phyloP scores from a whole-genome alignment of 371 early-diverging fungal genomes.

The Mortierella sp. region DNA sequence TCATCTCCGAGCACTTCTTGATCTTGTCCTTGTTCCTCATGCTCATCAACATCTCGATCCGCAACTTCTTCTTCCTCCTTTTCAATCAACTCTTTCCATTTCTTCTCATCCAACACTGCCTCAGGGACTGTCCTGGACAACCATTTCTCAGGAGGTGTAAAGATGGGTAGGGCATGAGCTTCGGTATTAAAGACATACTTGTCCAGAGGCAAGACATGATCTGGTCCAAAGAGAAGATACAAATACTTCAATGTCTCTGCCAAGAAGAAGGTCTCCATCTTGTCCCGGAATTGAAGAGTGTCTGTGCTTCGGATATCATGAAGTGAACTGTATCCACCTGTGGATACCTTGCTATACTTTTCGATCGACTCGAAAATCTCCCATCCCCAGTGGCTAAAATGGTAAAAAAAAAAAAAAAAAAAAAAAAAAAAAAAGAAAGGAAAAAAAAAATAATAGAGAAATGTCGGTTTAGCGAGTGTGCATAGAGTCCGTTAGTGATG shows the following conservation, averaged over 20 bases:
- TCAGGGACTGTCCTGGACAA: constrained; percentile 19
- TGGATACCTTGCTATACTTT: constrained; percentile 73
- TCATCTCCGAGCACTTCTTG: constrained; percentile 4
- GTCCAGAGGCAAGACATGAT: constrained; percentile 77
- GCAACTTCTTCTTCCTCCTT: neutral
- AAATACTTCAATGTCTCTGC: constrained; percentile 97
- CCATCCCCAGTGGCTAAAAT: constrained; percentile 90
- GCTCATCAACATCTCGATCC: neutral
- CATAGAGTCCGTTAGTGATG: too few relatives aligned
- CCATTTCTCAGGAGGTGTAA: constrained; percentile 49
- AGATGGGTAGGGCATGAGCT: constrained; percentile 85
- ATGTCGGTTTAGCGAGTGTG: neutral
- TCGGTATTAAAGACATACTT: constrained; percentile 92
- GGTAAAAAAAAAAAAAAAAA: neutral
- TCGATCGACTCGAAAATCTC: constrained; percentile 87
- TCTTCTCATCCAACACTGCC: neutral
- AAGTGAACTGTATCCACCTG: constrained; percentile 83
- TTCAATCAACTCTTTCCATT: neutral
- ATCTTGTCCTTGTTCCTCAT: neutral
- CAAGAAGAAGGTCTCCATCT: constrained; percentile 84
- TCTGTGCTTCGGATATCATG: constrained; percentile 66
- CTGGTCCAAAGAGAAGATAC: constrained; percentile 84
- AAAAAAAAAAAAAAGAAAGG: neutral
- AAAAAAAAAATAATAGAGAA: neutral
- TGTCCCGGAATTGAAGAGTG: constrained; percentile 59